Base-by-base conservation (phyloP, 352 stramenopile genomes). In the Pythium pyrilobum region DNA sequence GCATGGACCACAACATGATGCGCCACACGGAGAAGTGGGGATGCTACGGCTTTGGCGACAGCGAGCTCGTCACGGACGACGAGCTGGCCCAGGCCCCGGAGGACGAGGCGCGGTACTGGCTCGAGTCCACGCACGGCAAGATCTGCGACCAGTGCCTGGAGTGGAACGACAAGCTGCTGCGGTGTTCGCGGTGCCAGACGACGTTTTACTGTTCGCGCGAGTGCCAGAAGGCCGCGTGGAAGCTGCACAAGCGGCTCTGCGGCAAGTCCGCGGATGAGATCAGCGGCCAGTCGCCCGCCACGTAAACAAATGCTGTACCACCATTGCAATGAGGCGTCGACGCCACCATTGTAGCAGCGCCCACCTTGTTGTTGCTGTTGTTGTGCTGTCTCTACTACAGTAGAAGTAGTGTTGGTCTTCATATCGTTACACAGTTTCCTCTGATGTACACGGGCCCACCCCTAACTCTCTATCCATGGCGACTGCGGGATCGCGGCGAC, bases 11-110 rank as follows among this genome's bases (percentile, higher is more conserved):
- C 51, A 92, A 94, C 40, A 51, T 94, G 36, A 91, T 92, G 79
- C 69, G 88, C 32, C 68, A 91, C 41, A 84, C 67, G 0, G 83
- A 94, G 47, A 94, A 92, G 50, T 94, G 83, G 83, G 76, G 89
- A 54, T 70, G 90, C 29, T 90, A 85, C 36, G 83, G 71, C 12
- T 45, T 67, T 0, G 39, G 64, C 8, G 52, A 71, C 3, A 85
- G 66, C 36, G 52, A 66, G 1, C 71, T 88, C 16, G 70, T 63
- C 25, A 57, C 66, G 16, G 69, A 69, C 8, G 66, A 71, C 2
- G 74, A 76, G 9, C 58, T 81, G 42, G 75, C 66, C 1, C 66
- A 78, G 21, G 63, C 75, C 6, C 68, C 60, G 13, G 75, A 83
- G 18, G 77, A 85, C 16, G 80, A 94, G 50, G 62, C 66, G 10